Base-by-base conservation (phyloP, 2,329 filamentous ascomycete species). In the Colletotrichum acutatum region DNA sequence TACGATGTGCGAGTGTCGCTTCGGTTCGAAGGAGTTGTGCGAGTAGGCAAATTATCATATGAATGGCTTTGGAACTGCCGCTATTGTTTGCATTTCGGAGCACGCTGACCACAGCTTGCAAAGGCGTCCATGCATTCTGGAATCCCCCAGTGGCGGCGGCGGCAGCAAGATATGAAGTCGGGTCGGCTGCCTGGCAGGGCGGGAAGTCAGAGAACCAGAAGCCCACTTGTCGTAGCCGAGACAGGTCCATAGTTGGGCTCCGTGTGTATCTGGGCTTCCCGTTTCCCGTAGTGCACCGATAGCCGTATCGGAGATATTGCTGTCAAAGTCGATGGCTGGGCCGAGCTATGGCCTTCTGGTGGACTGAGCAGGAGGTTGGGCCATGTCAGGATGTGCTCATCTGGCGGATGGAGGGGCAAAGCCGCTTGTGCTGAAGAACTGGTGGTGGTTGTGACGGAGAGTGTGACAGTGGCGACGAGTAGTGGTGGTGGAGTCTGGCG, bases 351-450 rank as follows among this genome's bases (percentile, higher is more conserved):
- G 53, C 37, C 54, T 19, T 56, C 12, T 14, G 54, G 56, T 53
- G 56, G 63, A 34, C 68, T 60, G 53, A 49, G 53, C 52, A 32
- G 52, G 24, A 30, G 61, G 30, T 63, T 66, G 54, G 57, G 28
- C 49, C 30, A 42, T 19, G 12, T 68, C 32, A 26, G 22, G 19
- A 34, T 42, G 59, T 62, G 49, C 46, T 58, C 60, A 49, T n/a
- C 16, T 49, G 42, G 19, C 19, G 16, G 16, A 49, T 49, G 42
- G 42, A 49, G 42, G 42, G 42, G 42, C 42, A 49, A 49, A 22
- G 63, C 49, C 32, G 30, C 42, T 56, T 24, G 65, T 58, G 65
- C 57, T 72, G 70, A 72, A 72, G 70, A 72, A 72, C 70, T 72
- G 70, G 70, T 72, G 66, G 66, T 57, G 66, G 46, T 70, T 65